Evolutionary conservation across 768 basidiomycete species (phyloP), one percentile per base, ranked within the genome.

Genomic region (Kwoniella sp.): DNA sequence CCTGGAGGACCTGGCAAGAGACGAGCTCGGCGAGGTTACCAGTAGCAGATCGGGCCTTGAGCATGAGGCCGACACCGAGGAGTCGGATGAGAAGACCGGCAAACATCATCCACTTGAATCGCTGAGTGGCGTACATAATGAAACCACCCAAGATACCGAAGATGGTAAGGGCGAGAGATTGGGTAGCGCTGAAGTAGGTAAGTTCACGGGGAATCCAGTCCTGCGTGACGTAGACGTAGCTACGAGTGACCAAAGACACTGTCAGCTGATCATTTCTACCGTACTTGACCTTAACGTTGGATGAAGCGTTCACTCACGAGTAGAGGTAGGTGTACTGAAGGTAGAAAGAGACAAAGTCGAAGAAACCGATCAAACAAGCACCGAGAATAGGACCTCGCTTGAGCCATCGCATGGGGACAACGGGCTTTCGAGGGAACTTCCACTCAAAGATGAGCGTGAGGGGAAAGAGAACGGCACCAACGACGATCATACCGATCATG

Each of bases 281-380:
- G 10, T 33, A 19, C 40, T 44, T 33, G 33, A 33, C 40, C 40
- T 33, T 13, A 33, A 33, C 33, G 13, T 6, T 33, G 33, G 33
- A 53, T 26, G 24, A 13, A 33, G 13, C 6, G 13, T 6, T 24
- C 44, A 88, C 83, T 77, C 86, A 89, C 1, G 87, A 88, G 81
- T 86, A 90, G 19, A 90, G 84, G 73, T 90, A 90, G 10, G 87
- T 86, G 78, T 81, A 88, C 0, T 88, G 87, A 50, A 91, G 83
- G 81, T 82, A 82, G 70, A 82, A 79, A 21, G 79, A 80, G 30
- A 73, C 71, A 61, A 81, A 81, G 63, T 81, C 80, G 57, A 79
- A 69, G 73, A 86, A 87, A 17, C 87, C 88, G 65, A 90, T 86
- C 24, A 85, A 65, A 22, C 84, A 81, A 1, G 87, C 85, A 15